Base-by-base conservation (phyloP, 768 basidiomycete genomes). In the Arthromyces matolae region DNA sequence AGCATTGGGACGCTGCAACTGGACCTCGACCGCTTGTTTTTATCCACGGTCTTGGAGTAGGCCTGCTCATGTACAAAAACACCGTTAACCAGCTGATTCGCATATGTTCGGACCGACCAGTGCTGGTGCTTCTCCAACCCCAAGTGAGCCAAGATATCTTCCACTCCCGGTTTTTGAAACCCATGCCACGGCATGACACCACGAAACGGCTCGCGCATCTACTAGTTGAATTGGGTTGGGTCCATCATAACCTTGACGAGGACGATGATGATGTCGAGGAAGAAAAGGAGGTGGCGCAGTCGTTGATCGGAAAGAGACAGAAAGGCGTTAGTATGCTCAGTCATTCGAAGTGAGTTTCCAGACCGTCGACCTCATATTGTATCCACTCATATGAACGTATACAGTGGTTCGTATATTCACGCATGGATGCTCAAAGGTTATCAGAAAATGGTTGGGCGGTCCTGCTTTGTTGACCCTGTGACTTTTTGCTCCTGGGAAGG, bases 401-500 rank as follows among this genome's bases (percentile, higher is more conserved):
- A 7, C 53, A 87, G 86, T 59, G 89, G 89, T 1, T 84, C 87
- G 27, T 92, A 91, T 59, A 69, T 77, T 1, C 93, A 96, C 63
- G 86, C 86, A 5, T 96, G 94, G 94, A 72, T 94, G 62, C 69
- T 96, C 37, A 96, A 95, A 64, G 77, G 77, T 16, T 72, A 83
- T 45, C 84, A 90, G 1, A 67, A 78, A 16, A 73, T 95, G 56
- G 69, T 86, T 37, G 68, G 70, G 1, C 78, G 92, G 3, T 93
- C 85, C 8, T 92, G 89, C 61, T 93, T 96, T 59, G 85, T 93
- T 25, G 94, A 98, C 60, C 92, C 94, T 8, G 86, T 89, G 23
- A 80, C 86, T 0, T 91, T 93, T 65, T 93, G 91, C 64, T 81
- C 86, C 5, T 97, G 93, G 93, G 93, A 96, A 77, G 93, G 92